Conservation (phyloP, 495 filamentous ascomycete genomes). For the Aspergillus sparsus region DNA sequence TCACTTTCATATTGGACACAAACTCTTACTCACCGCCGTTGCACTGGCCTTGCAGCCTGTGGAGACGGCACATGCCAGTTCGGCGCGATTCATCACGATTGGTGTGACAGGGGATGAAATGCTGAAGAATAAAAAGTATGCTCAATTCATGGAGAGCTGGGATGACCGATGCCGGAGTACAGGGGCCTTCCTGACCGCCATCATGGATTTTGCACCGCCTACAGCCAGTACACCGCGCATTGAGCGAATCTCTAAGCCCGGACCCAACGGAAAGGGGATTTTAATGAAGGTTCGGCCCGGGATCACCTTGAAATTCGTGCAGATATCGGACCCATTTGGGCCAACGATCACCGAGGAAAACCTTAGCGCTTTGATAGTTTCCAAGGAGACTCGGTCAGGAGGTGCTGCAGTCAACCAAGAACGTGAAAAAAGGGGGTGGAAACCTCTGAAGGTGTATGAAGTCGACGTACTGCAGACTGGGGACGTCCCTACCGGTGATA, state of each 20-base stretch:
- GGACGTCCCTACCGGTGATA: conserved; percentile 50
- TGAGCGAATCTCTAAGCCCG: conserved; percentile 40
- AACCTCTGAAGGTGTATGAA: conserved; percentile 74
- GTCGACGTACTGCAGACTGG: conserved; percentile 84
- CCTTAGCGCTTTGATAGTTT: conserved; percentile 81
- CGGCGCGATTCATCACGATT: conserved; percentile 62
- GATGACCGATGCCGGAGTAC: conserved; percentile 65
- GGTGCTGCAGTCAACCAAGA: conserved; percentile 82
- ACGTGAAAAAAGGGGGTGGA: conserved; percentile 76
- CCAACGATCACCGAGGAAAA: conserved; percentile 83
- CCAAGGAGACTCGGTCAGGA: conserved; percentile 82
- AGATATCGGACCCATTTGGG: conserved; percentile 87
- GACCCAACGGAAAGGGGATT: conserved; percentile 54
- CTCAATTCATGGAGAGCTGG: conserved; percentile 78
- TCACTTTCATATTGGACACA: conserved; percentile 95
- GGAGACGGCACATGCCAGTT: conserved; percentile 24
- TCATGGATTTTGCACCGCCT: conserved; percentile 60
- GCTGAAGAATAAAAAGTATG: conserved; percentile 84
- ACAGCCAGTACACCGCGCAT: conserved; percentile 29
- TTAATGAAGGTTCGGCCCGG: conserved; percentile 46
- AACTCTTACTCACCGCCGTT: conserved; percentile 83
- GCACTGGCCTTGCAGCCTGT: conserved; percentile 64
- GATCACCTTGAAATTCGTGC: conserved; percentile 67
- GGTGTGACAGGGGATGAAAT: conserved; percentile 88
- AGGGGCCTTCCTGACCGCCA: conserved; percentile 67